phyloP scores from a whole-genome alignment of 495 filamentous ascomycete species.

The Aspergillus ostianus region DNA sequence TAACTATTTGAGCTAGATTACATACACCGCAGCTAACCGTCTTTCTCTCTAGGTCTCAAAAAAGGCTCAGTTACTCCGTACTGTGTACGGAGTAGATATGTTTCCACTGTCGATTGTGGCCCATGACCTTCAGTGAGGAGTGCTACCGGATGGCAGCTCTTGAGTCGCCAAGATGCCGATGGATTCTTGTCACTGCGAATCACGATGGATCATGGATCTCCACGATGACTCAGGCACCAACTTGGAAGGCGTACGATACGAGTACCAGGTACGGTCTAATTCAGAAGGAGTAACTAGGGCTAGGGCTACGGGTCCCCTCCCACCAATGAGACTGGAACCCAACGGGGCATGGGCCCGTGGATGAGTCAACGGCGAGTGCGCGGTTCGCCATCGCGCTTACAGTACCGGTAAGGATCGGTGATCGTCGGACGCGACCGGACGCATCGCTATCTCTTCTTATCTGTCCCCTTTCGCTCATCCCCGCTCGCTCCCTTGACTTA shows the following conservation, averaged over 20 bases:
- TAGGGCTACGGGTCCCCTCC: background rate
- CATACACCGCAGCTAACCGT: too few relatives aligned
- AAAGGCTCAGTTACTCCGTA: too few relatives aligned
- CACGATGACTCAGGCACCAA: background rate
- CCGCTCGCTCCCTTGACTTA: background rate
- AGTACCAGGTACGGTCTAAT: background rate
- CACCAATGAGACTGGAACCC: background rate
- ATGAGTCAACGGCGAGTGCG: background rate
- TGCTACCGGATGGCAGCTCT: too few relatives aligned
- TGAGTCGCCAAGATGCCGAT: too few relatives aligned
- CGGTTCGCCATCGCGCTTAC: background rate
- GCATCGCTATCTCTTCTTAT: constrained; percentile 18
- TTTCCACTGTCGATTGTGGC: too few relatives aligned
- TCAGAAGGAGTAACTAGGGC: background rate
- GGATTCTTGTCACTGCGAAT: too few relatives aligned
- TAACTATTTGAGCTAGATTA: too few relatives aligned
- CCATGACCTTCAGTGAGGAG: too few relatives aligned
- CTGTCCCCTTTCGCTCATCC: constrained; percentile 7
- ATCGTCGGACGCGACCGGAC: constrained; percentile 18
- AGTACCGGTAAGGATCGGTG: background rate
- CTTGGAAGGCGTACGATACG: background rate
- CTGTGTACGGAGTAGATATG: too few relatives aligned
- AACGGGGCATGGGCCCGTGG: background rate
- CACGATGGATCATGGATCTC: background rate
- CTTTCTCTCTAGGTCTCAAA: too few relatives aligned